Base-by-base conservation (phyloP, 805 yeast species). In the Candida takata region DNA sequence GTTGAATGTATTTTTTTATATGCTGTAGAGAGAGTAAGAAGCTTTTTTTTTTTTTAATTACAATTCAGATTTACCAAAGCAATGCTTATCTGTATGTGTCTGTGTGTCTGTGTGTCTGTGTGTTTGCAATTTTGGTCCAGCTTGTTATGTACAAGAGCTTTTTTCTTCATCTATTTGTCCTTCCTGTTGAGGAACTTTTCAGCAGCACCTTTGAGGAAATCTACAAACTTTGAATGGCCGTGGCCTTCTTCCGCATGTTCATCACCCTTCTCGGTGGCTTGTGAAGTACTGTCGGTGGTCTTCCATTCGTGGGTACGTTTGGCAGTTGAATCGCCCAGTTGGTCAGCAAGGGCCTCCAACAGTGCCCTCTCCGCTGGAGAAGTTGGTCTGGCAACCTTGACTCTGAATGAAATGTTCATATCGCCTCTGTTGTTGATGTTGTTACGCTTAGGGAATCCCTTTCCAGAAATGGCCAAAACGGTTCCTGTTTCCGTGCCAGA, bases 281-380 rank as follows among this genome's bases (percentile, higher is more conserved):
- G 17, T 4, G 17, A n/a, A 7, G 19, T 6, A 8, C 4, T 24
- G 8, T 24, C 26, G 2, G 18, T 9, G 9, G 41, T 33, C 25
- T 30, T 38, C 56, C 55, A 51, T 4, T 38, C 42, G 4, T 37
- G 29, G 14, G 79, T 65, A 44, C 94, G 67, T 47, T 72, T 82
- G 4, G 98, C 98, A 17, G 68, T 70, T 29, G 67, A 67, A 57
- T 92, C 99, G 40, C 83, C 76, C 33, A 82, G 72, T 3, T 95
- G 82, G 54, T 87, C 96, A 2, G 99, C 98, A 44, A 92, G 69
- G 0, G 96, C 95, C 57, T 92, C 99, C 51, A 94, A 69, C 37
- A 92, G 65, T 20, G 94, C 94, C 10, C 79, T 80, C 58, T 92
- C 95, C 1, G 92, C 80, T 11, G 90, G 84, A 17, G 84, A 80